phyloP scores from a whole-genome alignment of 192 early-diverging fungal genomes.

The Paraglomus brasilianum region DNA sequence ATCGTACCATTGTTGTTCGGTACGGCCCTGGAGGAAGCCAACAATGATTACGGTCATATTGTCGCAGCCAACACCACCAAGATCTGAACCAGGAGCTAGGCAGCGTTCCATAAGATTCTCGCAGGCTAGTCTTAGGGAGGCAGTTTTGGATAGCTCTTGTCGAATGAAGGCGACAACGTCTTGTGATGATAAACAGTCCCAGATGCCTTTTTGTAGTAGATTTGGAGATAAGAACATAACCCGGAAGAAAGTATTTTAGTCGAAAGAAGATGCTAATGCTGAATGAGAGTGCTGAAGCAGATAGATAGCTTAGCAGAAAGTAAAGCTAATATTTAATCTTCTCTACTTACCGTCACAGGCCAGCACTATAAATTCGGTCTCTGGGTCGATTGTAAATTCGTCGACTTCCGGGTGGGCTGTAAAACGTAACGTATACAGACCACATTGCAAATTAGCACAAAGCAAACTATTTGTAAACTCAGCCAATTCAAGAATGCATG shows the following conservation, averaged over 20 bases:
- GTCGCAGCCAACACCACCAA: constrained; percentile 95
- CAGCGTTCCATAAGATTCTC: constrained; percentile 93
- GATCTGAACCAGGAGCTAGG: constrained; percentile 83
- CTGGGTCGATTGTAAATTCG: constrained; percentile 53
- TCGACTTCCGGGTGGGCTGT: constrained; percentile 81
- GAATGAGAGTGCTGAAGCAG: neutral
- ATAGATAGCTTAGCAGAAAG: neutral
- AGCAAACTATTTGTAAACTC: neutral
- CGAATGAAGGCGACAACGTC: constrained; percentile 87
- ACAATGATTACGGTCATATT: constrained; percentile 98
- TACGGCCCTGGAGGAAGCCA: constrained; percentile 77
- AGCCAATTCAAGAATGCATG: neutral
- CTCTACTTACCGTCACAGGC: constrained; percentile 89
- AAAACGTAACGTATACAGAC: neutral
- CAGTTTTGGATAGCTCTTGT: constrained; percentile 27
- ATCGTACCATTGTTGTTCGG: constrained; percentile 75
- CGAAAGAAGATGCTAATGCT: neutral
- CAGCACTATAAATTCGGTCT: constrained; percentile 91
- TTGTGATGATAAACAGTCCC: constrained; percentile 95
- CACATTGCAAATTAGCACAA: neutral
- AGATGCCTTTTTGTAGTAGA: constrained; percentile 70
- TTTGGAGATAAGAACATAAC: neutral
- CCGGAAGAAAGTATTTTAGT: no score
- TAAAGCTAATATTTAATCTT: constrained; percentile 5
- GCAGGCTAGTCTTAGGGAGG: constrained; percentile 57